Conservation (phyloP, 371 early-diverging fungal genomes). For the Apophysomyces ossiformis region DNA sequence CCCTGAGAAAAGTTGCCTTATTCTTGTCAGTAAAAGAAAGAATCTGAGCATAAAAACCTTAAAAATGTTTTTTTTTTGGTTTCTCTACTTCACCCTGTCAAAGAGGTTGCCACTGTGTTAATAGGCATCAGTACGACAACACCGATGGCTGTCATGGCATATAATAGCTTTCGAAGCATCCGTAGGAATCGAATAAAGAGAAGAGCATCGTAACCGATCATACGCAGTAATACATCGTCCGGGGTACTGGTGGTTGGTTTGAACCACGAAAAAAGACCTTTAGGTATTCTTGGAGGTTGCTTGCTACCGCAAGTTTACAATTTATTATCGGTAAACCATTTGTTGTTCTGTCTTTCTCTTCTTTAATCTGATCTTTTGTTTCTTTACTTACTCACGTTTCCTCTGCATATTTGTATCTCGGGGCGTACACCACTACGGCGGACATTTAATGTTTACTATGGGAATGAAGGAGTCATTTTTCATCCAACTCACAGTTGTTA, state of each 20-base stretch:
- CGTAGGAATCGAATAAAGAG: conserved; percentile 77
- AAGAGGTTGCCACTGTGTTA: conserved; percentile 61
- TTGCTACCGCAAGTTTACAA: conserved; percentile 48
- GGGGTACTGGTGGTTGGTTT: conserved; percentile 61
- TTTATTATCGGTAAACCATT: background rate
- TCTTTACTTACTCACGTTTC: conserved; percentile 39
- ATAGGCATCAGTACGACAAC: conserved; percentile 66
- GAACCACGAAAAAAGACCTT: conserved; percentile 71
- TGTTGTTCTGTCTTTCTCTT: background rate
- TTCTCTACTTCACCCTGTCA: conserved; percentile 45
- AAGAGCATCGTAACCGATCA: conserved; percentile 80
- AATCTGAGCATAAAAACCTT: no score
- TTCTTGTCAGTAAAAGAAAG: background rate
- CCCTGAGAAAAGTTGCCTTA: conserved; percentile 21
- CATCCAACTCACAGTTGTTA: conserved; percentile 46
- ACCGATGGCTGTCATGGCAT: conserved; percentile 64
- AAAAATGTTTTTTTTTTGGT: no score
- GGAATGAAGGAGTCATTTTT: conserved; percentile 4
- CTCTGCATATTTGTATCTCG: conserved; percentile 49
- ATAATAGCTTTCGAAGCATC: conserved; percentile 62
- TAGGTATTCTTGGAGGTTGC: conserved; percentile 65
- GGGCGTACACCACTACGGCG: conserved; percentile 54
- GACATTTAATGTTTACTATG: background rate
- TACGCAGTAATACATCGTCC: conserved; percentile 63
- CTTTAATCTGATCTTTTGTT: no score